Base-by-base conservation (phyloP, 2,329 filamentous ascomycete genomes). In the Neopestalotiopsis rosae region DNA sequence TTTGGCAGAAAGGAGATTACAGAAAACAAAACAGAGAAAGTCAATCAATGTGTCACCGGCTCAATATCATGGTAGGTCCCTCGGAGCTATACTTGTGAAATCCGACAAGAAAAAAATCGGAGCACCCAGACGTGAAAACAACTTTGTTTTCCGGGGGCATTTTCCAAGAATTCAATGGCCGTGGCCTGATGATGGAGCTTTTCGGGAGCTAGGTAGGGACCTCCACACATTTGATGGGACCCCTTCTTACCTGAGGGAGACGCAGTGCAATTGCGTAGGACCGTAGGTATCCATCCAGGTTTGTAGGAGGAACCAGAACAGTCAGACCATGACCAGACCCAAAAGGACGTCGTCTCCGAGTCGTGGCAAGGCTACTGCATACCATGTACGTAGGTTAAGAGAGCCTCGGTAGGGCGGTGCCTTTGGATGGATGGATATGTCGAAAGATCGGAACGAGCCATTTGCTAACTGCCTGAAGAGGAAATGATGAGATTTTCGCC, bases 181-280 rank as follows among this genome's bases (percentile, higher is more conserved):
- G 45, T 66, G 45, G 42, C 13, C 24, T 65, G 63, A 45, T 10
- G 30, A 30, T 34, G 57, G 57, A 34, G 57, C 30, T 38, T 17
- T 49, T 52, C 49, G 58, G 38, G 63, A 52, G 45, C 45, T 52
- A 52, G 45, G 42, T 64, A 28, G 24, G 24, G 67, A 59, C 62
- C 65, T 40, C 38, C 13, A 61, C 13, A 52, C 45, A 9, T n/a
- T 56, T 34, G 30, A 59, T 59, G 57, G 57, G 30, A 30, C 57
- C 57, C 56, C 24, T 30, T 30, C 30, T 34, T 52, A 52, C 45
- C 45, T 52, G 45, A 52, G 45, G 45, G 45, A 52, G 45, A 52
- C 45, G 45, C 45, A 52, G 45, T 20, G 10, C 45, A 20, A 24
- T 52, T 52, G 45, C 45, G 45, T 24, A 52, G 45, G 45, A 10